Conservation (phyloP, 176 grass and related monocot genomes). For the Hordeum marinum region DNA sequence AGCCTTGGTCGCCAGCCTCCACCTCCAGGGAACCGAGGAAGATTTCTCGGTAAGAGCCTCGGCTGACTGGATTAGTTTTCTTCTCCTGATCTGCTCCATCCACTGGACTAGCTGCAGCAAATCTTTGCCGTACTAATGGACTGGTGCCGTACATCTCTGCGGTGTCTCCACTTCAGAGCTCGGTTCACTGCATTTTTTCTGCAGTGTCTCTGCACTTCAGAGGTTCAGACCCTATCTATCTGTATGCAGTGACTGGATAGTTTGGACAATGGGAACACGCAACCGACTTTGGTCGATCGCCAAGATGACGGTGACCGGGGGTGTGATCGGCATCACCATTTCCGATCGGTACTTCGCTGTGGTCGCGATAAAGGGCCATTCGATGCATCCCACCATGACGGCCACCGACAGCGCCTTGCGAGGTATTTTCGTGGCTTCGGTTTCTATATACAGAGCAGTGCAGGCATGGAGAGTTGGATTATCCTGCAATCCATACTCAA, state of each 20-base stretch:
- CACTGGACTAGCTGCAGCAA: neutral
- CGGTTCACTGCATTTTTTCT: neutral
- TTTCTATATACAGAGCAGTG: neutral
- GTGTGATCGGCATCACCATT: constrained; percentile 43
- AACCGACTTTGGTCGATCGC: constrained; percentile 32
- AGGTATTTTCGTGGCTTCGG: constrained; percentile 33
- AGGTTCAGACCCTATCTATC: neutral
- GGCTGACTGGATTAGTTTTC: neutral
- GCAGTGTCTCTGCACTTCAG: neutral
- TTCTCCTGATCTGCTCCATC: neutral
- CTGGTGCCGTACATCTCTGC: neutral
- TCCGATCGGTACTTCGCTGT: constrained; percentile 48
- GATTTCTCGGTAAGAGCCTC: constrained; percentile 1
- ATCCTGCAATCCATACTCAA: neutral
- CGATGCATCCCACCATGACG: constrained; percentile 81
- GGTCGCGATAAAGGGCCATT: constrained; percentile 40
- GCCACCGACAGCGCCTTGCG: constrained; percentile 28
- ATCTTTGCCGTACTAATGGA: neutral
- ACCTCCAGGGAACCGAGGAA: too few species aligned
- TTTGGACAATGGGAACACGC: constrained; percentile 44
- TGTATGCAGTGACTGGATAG: neutral
- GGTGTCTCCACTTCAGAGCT: neutral
- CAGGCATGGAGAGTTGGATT: neutral
- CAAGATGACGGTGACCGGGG: constrained; percentile 31
- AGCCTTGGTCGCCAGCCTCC: neutral